These are phyloP conservation scores for Viscum album DNA, from an alignment of 177 flowering plant genomes.

Conservation along the genomic window DNA sequence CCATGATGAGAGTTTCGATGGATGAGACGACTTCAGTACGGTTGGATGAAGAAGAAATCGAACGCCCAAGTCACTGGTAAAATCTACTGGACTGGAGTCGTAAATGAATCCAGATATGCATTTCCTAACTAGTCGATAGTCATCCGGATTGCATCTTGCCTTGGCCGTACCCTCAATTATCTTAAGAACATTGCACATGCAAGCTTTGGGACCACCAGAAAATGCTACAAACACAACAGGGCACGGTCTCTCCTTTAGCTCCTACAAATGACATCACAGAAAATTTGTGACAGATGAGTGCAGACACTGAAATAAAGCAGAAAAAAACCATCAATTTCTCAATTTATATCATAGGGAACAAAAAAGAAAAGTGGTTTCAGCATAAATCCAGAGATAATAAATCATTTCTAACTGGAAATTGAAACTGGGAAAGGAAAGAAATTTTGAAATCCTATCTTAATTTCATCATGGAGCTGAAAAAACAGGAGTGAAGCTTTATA, in stretches of 20 bases:
- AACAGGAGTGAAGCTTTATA: no score
- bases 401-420: no score
- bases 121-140: neutral
- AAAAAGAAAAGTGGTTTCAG: no score
- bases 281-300: neutral
- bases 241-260: constrained; percentile 52
- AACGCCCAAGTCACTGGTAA: neutral
- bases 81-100: neutral
- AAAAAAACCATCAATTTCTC: no score
- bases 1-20: neutral
- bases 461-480: no score
- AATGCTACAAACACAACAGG: constrained; percentile 85
- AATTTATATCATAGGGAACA: no score
- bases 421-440: no score
- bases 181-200: constrained; percentile 93
- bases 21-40: neutral
- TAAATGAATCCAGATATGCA: neutral
- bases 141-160: constrained; percentile 24
- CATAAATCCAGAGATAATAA: no score
- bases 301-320: neutral
- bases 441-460: no score
- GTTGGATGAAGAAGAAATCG: neutral
- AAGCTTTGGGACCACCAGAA: constrained; percentile 92
- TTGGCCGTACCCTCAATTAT: constrained; percentile 57
- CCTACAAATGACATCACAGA: constrained; percentile 29